Evolutionary conservation across 2,329 filamentous ascomycete species (phyloP).

Genomic region (Monosporascus sp.): DNA sequence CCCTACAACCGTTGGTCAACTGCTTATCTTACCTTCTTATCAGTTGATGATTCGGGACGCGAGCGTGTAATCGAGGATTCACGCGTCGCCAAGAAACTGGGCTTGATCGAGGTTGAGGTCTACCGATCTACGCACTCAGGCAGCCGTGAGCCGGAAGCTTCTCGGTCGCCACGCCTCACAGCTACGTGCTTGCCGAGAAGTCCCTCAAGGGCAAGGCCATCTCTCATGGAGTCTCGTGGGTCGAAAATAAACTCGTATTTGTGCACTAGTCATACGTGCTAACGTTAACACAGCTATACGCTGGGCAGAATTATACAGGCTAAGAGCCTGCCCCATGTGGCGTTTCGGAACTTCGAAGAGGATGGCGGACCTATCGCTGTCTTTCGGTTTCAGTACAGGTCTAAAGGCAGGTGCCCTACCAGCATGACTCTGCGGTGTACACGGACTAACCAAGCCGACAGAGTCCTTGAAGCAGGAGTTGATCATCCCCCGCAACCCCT

Average conservation of each 20-base stretch:
- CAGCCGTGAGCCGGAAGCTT: background rate
- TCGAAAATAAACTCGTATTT: background rate
- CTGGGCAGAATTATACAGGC: background rate
- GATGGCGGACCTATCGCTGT: slow-evolving; percentile 16
- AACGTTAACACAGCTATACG: slow-evolving; percentile 6
- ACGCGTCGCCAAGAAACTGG: slow-evolving; percentile 15
- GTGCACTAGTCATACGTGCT: background rate
- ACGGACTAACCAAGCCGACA: slow-evolving; percentile 3
- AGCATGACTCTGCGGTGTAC: background rate
- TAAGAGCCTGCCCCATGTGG: background rate
- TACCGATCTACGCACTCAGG: slow-evolving; percentile 3
- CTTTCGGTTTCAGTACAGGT: slow-evolving; percentile 28
- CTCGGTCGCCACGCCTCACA: background rate
- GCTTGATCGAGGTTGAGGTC: slow-evolving; percentile 18
- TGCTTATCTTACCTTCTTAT: background rate
- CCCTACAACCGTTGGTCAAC: background rate
- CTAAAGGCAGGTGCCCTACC: slow-evolving; percentile 17
- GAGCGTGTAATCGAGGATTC: slow-evolving; percentile 16
- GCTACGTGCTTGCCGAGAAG: slow-evolving; percentile 23
- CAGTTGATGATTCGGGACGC: slow-evolving; percentile 15
- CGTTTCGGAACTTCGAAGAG: slow-evolving; percentile 1
- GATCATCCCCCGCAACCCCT: slow-evolving; percentile 23
- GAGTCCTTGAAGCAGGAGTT: slow-evolving; percentile 24
- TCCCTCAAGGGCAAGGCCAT: slow-evolving; percentile 26
- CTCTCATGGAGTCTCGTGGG: slow-evolving; percentile 26